Evolutionary conservation across 257 asterid genomes (phyloP), one percentile per base, ranked within the genome.

Genomic region (Asclepias syriaca): DNA sequence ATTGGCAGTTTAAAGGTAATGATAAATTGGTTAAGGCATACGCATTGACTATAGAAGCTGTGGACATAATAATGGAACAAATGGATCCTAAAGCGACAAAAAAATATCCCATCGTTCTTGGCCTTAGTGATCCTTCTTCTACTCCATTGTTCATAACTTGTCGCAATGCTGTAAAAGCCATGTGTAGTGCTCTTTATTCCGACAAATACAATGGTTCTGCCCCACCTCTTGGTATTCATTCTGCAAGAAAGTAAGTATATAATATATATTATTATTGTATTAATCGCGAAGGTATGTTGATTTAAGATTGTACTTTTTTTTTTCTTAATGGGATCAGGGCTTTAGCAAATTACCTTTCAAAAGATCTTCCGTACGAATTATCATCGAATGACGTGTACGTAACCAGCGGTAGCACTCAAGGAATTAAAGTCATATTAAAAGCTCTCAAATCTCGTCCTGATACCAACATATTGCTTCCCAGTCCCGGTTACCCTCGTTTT

Each of bases 71-170:
- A 40, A 8, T 40, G 10, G 46, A 34, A 34, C 76, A 87, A 64
- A 78, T 92, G 75, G 63, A 84, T 70, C 69, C 81, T 0, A 65
- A 70, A 16, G 96, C 85, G 12, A 6, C 84, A 24, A 24, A 24
- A 9, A 78, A 93, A 13, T 80, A 86, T 34, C 79, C 80, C 6
- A 81, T 93, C 65, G 89, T 88, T 14, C 87, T 93, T 37, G 95
- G 87, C 50, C 93, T 86, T 45, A 97, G 98, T 54, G 98, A 92
- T 58, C 98, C 98, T 5, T 92, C 98, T 71, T 77, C 91, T 22
- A 88, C 86, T 79, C 88, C 96, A 13, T 85, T 40, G 9, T 89
- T 86, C 54, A 80, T 85, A 45, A 90, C 95, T 53, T 39, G 88
- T 24, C 51, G 80, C 16, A 72, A 75, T 0, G 98, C 94, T 0